Conservation (phyloP, 257 asterid species). For the Datura wrightii region DNA sequence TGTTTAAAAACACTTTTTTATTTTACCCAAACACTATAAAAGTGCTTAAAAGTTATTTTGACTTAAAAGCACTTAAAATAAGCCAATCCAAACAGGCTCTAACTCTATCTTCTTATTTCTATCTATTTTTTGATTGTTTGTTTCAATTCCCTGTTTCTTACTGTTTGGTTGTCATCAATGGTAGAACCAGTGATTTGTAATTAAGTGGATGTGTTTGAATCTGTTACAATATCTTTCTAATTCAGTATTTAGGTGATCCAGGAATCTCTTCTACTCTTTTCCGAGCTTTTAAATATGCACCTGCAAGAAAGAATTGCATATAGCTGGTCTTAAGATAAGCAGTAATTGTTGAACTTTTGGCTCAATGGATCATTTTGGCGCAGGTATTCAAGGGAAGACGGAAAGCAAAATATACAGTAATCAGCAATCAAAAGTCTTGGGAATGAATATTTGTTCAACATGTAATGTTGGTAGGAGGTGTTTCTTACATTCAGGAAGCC, state of each 20-base stretch:
- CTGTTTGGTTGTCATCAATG: neutral
- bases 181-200: neutral
- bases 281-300: neutral
- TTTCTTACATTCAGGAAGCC: slow-evolving; percentile 56
- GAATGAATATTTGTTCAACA: slow-evolving; percentile 43
- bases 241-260: neutral
- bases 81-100: too few species aligned
- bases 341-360: neutral
- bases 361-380: slow-evolving; percentile 16
- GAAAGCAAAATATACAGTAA: slow-evolving; percentile 33
- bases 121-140: neutral
- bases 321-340: neutral
- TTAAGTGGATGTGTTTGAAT: neutral
- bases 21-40: too few species aligned
- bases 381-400: slow-evolving; percentile 40
- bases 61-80: too few species aligned
- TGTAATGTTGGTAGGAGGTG: slow-evolving; percentile 42
- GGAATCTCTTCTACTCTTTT: neutral
- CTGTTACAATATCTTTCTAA: neutral
- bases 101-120: neutral
- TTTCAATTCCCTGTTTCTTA: neutral
- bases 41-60: too few species aligned
- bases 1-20: too few species aligned
- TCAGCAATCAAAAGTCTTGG: slow-evolving; percentile 36
- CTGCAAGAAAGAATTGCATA: neutral